phyloP scores from a whole-genome alignment of 2,329 filamentous ascomycete species.

The Amauroascus verrucosus region DNA sequence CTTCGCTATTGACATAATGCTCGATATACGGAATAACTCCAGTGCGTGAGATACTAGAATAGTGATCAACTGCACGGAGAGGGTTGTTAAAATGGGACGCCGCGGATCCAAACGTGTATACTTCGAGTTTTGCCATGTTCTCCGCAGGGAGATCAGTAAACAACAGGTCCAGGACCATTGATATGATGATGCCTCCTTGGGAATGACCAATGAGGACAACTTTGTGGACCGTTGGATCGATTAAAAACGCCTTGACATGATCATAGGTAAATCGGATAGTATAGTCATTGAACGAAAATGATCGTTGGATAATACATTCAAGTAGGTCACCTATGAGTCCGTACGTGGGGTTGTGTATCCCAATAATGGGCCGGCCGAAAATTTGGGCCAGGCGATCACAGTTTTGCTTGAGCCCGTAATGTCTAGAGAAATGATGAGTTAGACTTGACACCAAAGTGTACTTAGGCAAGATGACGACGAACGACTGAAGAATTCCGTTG shows the following conservation, averaged over 20 bases:
- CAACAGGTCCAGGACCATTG: constrained; percentile 65
- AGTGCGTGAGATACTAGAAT: constrained; percentile 20
- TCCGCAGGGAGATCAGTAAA: constrained; percentile 59
- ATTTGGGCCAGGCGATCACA: constrained; percentile 60
- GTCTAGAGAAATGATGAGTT: constrained; percentile 18
- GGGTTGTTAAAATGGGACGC: constrained; percentile 78
- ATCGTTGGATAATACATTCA: constrained; percentile 67
- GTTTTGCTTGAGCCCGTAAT: constrained; percentile 60
- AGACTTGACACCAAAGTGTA: neutral
- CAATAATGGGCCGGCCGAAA: constrained; percentile 59
- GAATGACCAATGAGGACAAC: constrained; percentile 66
- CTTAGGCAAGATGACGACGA: neutral
- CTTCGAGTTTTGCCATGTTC: constrained; percentile 57
- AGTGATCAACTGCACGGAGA: constrained; percentile 37
- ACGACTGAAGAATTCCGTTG: constrained; percentile 17
- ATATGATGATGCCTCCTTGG: constrained; percentile 65
- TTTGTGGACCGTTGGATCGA: constrained; percentile 53
- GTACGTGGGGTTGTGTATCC: constrained; percentile 65
- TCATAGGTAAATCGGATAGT: constrained; percentile 54
- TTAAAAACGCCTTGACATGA: constrained; percentile 52
- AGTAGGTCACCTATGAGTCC: constrained; percentile 68
- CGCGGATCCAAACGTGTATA: constrained; percentile 66
- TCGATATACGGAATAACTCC: constrained; percentile 59
- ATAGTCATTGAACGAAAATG: constrained; percentile 59
- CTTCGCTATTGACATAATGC: constrained; percentile 64